A percentile compares a stretch with the other conserved stretches of the same genome.
phyloP scores from a whole-genome alignment of 1,284 basidiomycete genomes.

The Fistulina hepatica region DNA sequence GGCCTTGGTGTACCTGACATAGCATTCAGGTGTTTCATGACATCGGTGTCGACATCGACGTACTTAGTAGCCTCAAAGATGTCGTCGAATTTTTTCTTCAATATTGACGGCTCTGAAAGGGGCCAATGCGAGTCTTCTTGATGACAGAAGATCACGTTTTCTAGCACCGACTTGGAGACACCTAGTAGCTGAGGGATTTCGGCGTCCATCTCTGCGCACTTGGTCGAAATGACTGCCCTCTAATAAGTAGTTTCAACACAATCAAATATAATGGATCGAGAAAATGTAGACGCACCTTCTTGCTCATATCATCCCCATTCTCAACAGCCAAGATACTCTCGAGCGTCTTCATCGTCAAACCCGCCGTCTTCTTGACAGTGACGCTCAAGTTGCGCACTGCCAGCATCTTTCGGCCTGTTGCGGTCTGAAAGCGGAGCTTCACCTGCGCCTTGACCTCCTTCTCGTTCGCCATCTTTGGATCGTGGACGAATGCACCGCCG shows the following conservation, averaged over 20 bases:
- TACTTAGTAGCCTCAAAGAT: constrained; percentile 98
- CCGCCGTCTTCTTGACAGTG: constrained; percentile 80
- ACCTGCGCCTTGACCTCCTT: constrained; percentile 99
- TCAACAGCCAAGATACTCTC: constrained; percentile 82
- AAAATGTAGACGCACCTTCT: constrained; percentile 47
- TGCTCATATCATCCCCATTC: constrained; percentile 55
- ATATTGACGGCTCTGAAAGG: constrained; percentile 75
- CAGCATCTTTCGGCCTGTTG: constrained; percentile 83
- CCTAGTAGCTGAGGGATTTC: constrained; percentile 93
- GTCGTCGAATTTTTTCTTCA: constrained; percentile 99
- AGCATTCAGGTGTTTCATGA: constrained; percentile 8
- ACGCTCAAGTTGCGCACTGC: constrained; percentile 91
- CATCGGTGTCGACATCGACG: constrained; percentile 4
- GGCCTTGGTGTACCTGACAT: constrained; percentile 84
- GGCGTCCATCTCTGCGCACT: constrained; percentile 91
- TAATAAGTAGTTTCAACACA: constrained; percentile 23
- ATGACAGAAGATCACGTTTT: constrained; percentile 99
- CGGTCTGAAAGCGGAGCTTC: constrained; percentile 85
- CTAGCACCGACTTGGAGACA: constrained; percentile 92
- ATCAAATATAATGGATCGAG: background rate
- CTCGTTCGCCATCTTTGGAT: constrained; percentile 98
- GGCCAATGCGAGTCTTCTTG: constrained; percentile 99
- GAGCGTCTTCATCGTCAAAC: constrained; percentile 94
- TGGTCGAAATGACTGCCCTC: constrained; percentile 87
- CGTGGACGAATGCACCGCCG: constrained; percentile 95